Percentiles rank a stretch among this genome's conserved stretches.
Conservation (phyloP, 2,329 filamentous ascomycete species). For the Chrysoporthe cubensis region DNA sequence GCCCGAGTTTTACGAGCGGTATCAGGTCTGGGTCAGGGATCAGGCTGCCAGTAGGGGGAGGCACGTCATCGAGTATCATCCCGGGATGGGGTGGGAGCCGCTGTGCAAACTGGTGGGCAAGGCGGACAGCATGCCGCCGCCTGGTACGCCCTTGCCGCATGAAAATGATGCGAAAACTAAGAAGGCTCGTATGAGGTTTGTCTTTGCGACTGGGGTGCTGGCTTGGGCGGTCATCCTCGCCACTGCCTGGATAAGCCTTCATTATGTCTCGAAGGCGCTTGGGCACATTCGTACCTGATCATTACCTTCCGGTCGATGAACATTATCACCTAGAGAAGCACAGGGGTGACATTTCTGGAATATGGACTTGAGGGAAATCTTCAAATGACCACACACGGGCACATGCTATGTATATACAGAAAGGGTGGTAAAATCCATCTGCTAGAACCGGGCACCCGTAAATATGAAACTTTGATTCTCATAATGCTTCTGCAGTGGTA, state of each 20-base stretch:
- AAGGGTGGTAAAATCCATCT: background rate
- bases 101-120: conserved; percentile 12
- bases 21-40: conserved; percentile 1
- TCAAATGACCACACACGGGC: background rate
- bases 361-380: background rate
- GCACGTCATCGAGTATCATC: conserved; percentile 8
- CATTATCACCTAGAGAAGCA: background rate
- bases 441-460: background rate
- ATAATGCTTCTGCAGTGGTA: too few species aligned
- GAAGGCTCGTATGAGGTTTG: background rate
- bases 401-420: background rate
- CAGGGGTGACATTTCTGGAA: background rate
- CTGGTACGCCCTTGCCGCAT: conserved; percentile 35
- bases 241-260: background rate
- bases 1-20: conserved; percentile 7
- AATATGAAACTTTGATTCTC: background rate
- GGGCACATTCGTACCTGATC: background rate
- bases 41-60: conserved; percentile 2
- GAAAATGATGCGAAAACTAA: conserved; percentile 35
- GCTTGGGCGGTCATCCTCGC: background rate
- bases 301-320: background rate
- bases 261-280: background rate
- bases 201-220: background rate
- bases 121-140: conserved; percentile 36
- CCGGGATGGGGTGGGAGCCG: conserved; percentile 10